Conservation (phyloP, 2,329 filamentous ascomycete species). For the Pseudofabraea citricarpa region DNA sequence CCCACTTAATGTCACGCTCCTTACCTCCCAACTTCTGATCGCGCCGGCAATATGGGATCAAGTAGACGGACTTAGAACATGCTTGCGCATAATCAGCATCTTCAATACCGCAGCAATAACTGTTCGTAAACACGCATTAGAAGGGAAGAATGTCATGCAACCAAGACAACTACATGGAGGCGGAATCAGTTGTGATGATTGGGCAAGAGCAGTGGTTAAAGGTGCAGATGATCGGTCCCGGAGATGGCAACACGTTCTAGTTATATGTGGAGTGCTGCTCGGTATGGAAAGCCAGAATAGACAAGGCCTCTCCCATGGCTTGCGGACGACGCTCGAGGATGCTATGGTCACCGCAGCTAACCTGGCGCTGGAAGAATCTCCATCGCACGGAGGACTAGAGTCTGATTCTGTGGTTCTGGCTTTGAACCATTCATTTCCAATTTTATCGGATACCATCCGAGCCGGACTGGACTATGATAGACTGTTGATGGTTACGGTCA, state of each 20-base stretch:
- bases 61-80: conserved; percentile 45
- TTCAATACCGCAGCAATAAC: conserved; percentile 47
- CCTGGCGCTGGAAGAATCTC: conserved; percentile 49
- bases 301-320: conserved; percentile 45
- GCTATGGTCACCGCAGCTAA: conserved; percentile 59
- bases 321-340: conserved; percentile 52
- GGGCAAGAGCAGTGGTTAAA: conserved; percentile 33
- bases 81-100: conserved; percentile 47
- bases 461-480: conserved; percentile 51
- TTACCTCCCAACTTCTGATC: conserved; percentile 52
- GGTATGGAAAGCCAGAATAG: conserved; percentile 55
- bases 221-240: conserved; percentile 48
- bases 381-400: conserved; percentile 44
- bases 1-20: conserved; percentile 52
- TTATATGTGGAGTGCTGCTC: conserved; percentile 56
- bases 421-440: conserved; percentile 59
- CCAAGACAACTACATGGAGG: conserved; percentile 43
- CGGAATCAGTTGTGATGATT: conserved; percentile 42
- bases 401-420: conserved; percentile 50
- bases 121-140: conserved; percentile 27
- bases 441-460: conserved; percentile 48
- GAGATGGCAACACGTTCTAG: conserved; percentile 64
- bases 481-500: conserved; percentile 53
- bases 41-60: conserved; percentile 53
- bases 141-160: conserved; percentile 28